Conservation (phyloP, 2,329 filamentous ascomycete genomes). For the Exophiala sp. region DNA sequence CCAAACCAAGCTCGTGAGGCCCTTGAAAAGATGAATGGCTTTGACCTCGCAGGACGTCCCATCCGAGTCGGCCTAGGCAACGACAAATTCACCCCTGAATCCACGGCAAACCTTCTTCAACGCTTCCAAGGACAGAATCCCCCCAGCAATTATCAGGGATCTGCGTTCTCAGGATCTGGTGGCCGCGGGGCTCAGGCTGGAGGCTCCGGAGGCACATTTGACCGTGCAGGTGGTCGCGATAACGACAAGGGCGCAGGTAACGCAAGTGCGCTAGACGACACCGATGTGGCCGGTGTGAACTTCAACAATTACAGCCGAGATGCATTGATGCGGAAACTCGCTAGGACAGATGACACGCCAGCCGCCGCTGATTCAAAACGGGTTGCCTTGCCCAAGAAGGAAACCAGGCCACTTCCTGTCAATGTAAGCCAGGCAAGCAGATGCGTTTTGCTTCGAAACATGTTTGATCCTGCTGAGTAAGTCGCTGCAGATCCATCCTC, state of each 20-base stretch:
- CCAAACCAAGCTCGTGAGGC: constrained; percentile 88
- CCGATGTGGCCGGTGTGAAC: constrained; percentile 95
- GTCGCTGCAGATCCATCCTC: constrained; percentile 36
- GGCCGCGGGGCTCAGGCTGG: constrained; percentile 79
- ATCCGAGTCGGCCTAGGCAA: constrained; percentile 99
- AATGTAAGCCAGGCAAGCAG: constrained; percentile 88
- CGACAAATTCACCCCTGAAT: constrained; percentile 99
- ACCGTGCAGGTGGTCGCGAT: constrained; percentile 81
- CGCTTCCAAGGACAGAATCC: constrained; percentile 74
- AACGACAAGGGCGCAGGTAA: constrained; percentile 81
- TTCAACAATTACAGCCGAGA: constrained; percentile 99
- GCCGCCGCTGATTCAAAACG: constrained; percentile 61
- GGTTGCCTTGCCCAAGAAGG: constrained; percentile 69
- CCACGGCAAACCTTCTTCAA: constrained; percentile 84
- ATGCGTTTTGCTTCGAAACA: constrained; percentile 90
- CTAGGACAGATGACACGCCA: constrained; percentile 79
- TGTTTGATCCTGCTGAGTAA: constrained; percentile 89
- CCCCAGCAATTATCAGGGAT: constrained; percentile 70
- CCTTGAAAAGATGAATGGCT: constrained; percentile 98
- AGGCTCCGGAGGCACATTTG: constrained; percentile 66
- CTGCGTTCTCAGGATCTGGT: constrained; percentile 82
- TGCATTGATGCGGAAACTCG: constrained; percentile 96
- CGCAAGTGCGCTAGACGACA: constrained; percentile 92
- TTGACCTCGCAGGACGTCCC: constrained; percentile 92
- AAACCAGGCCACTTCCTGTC: constrained; percentile 70